Percentiles rank a stretch among this genome's conserved stretches.
phyloP scores from a whole-genome alignment of 2,329 filamentous ascomycete species.

The Stachybotrys elegans region DNA sequence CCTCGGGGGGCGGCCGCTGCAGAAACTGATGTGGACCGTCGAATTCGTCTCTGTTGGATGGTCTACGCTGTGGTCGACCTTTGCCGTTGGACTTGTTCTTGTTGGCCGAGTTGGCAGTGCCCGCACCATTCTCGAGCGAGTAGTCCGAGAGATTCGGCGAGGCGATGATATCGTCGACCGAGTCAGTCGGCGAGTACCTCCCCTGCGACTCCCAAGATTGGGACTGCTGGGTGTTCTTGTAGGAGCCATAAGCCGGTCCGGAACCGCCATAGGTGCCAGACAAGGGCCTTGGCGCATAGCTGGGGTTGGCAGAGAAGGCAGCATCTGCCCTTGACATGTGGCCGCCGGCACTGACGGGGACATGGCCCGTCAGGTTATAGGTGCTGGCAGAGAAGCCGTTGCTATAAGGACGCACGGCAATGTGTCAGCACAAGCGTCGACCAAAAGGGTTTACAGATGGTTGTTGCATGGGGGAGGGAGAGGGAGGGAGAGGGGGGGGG shows the following conservation, averaged over 20 bases:
- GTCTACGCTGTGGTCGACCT: constrained; percentile 49
- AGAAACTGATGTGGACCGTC: constrained; percentile 82
- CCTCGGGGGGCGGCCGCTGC: constrained; percentile 64
- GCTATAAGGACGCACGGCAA: constrained; percentile 30
- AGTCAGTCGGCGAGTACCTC: constrained; percentile 52
- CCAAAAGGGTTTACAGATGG: not conserved
- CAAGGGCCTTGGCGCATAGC: constrained; percentile 37
- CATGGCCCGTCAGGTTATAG: constrained; percentile 20
- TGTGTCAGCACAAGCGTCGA: not conserved
- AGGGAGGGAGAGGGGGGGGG: too few species aligned
- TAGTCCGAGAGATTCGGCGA: constrained; percentile 59
- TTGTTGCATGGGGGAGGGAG: constrained; percentile 10
- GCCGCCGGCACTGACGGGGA: constrained; percentile 25
- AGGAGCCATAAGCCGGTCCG: constrained; percentile 26
- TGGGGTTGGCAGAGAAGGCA: constrained; percentile 30
- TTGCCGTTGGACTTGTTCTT: constrained; percentile 44
- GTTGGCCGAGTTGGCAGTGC: constrained; percentile 29
- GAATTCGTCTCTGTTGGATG: constrained; percentile 83
- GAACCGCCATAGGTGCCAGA: constrained; percentile 32
- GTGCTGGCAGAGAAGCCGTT: constrained; percentile 34
- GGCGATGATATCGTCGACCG: constrained; percentile 52
- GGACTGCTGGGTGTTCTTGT: constrained; percentile 31
- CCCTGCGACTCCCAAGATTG: constrained; percentile 44
- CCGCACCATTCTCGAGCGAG: constrained; percentile 47
- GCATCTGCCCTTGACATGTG: constrained; percentile 34